Evolutionary conservation across 1,284 basidiomycete genomes (phyloP).

Genomic region (Flammula alnicola): DNA sequence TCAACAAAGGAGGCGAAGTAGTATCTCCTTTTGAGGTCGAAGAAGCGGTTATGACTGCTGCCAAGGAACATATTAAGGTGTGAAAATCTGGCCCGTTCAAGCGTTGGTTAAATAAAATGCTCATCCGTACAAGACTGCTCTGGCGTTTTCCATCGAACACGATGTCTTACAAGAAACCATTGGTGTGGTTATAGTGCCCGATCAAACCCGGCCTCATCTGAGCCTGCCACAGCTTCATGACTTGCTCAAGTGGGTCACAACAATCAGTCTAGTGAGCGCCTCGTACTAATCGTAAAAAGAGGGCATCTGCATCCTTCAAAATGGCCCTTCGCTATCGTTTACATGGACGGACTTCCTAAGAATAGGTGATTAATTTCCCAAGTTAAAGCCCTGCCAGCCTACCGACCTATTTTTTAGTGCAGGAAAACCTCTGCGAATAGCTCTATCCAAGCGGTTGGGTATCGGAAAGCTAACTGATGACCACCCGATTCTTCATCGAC

Average conservation of each 20-base stretch:
- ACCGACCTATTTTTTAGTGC: slow-evolving; percentile 29
- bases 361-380: slow-evolving; percentile 32
- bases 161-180: slow-evolving; percentile 51
- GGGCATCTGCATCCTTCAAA: slow-evolving; percentile 49
- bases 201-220: slow-evolving; percentile 36
- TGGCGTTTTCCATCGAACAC: slow-evolving; percentile 49
- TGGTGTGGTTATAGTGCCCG: slow-evolving; percentile 45
- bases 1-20: slow-evolving; percentile 70
- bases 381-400: slow-evolving; percentile 1
- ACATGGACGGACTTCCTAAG: slow-evolving; percentile 49
- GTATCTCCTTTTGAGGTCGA: slow-evolving; percentile 68
- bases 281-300: slow-evolving; percentile 20
- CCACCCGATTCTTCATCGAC: slow-evolving; percentile 39
- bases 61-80: slow-evolving; percentile 46
- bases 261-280: background rate
- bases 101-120: background rate
- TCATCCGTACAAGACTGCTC: slow-evolving; percentile 31
- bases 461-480: slow-evolving; percentile 41
- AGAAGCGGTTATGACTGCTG: slow-evolving; percentile 48
- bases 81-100: slow-evolving; percentile 3
- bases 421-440: slow-evolving; percentile 50
- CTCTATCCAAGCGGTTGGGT: slow-evolving; percentile 43
- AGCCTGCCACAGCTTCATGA: slow-evolving; percentile 47
- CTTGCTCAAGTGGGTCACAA: slow-evolving; percentile 35
- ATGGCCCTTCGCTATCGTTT: slow-evolving; percentile 49